These are phyloP conservation scores for Chrysopogon serrulatus DNA, from an alignment of 176 grass and related monocot species.

Conservation along the genomic window DNA sequence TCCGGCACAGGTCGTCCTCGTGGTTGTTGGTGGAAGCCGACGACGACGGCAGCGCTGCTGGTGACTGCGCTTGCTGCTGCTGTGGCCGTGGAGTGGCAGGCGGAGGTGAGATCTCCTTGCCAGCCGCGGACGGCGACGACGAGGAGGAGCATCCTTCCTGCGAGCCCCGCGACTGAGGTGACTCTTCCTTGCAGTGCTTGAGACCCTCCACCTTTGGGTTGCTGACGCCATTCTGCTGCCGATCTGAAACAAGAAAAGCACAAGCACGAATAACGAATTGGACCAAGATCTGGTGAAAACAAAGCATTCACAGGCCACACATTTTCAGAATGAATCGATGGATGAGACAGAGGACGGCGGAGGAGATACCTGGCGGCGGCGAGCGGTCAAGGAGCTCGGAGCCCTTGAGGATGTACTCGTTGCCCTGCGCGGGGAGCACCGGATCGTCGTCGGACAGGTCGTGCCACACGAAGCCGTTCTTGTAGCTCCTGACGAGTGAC, in stretches of 20 bases:
- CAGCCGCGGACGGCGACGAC: conserved; percentile 27
- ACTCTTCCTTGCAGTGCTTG: conserved; percentile 42
- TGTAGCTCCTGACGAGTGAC: conserved; percentile 77
- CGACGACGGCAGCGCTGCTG: neutral
- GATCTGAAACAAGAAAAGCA: conserved; percentile 22
- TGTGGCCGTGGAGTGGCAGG: conserved; percentile 4
- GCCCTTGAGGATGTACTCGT: conserved; percentile 87
- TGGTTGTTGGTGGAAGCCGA: conserved; percentile 37
- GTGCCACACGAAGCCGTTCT: conserved; percentile 94
- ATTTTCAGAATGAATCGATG: too few relatives aligned
- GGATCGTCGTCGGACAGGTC: conserved; percentile 76
- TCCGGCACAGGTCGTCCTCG: conserved; percentile 35
- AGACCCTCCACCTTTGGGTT: conserved; percentile 31
- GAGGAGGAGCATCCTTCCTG: conserved; percentile 43
- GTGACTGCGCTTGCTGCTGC: conserved; percentile 15
- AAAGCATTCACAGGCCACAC: neutral
- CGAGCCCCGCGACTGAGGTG: conserved; percentile 39
- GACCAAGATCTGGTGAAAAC: conserved; percentile 22
- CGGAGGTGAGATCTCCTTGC: conserved; percentile 37
- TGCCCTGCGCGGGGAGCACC: conserved; percentile 64
- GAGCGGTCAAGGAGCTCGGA: conserved; percentile 66
- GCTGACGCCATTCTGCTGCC: conserved; percentile 28
- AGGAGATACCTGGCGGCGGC: conserved; percentile 37
- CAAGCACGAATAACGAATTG: conserved; percentile 2
- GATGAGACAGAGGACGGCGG: too few relatives aligned